Conservation (phyloP, 73 alveolate genomes). For the Paramecium pentaurelia region DNA sequence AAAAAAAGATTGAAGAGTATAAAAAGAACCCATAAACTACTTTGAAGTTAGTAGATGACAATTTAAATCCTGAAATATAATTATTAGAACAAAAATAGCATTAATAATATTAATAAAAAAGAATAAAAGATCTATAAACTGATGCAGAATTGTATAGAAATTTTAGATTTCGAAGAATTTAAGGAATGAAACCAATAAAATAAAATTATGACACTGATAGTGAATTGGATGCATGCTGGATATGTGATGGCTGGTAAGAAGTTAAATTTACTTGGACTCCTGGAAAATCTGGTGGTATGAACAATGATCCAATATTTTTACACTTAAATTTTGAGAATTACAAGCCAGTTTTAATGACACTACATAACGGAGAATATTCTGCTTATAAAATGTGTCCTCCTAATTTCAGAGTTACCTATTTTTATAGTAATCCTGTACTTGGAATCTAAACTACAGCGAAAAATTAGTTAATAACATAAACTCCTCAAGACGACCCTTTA, state of each 20-base stretch:
- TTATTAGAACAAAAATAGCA: not conserved
- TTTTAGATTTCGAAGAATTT: not conserved
- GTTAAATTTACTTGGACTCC: slow-evolving; percentile 47
- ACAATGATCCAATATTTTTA: slow-evolving; percentile 47
- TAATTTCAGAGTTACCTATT: not conserved
- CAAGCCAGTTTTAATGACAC: slow-evolving; percentile 27
- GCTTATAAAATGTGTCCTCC: slow-evolving; percentile 60
- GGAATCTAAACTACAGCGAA: slow-evolving; percentile 19
- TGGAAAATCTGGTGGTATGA: slow-evolving; percentile 41
- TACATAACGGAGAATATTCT: slow-evolving; percentile 36
- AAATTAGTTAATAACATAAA: not conserved
- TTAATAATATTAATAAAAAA: not conserved
- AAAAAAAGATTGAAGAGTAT: slow-evolving; percentile 2
- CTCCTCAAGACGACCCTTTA: not conserved
- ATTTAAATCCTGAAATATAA: not conserved
- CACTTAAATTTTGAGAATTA: slow-evolving; percentile 54
- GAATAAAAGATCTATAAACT: not conserved
- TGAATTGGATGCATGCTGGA: slow-evolving; percentile 51
- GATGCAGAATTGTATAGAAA: not conserved
- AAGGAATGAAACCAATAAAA: slow-evolving; percentile 16
- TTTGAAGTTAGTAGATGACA: slow-evolving; percentile 10
- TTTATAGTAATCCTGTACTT: slow-evolving; percentile 50
- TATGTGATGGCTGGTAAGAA: slow-evolving; percentile 63
- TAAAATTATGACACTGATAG: not conserved
- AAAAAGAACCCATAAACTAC: not conserved